Evolutionary conservation across 805 yeast species (phyloP), one percentile per base, ranked within the genome.

Genomic region (Starmerella bombi): DNA sequence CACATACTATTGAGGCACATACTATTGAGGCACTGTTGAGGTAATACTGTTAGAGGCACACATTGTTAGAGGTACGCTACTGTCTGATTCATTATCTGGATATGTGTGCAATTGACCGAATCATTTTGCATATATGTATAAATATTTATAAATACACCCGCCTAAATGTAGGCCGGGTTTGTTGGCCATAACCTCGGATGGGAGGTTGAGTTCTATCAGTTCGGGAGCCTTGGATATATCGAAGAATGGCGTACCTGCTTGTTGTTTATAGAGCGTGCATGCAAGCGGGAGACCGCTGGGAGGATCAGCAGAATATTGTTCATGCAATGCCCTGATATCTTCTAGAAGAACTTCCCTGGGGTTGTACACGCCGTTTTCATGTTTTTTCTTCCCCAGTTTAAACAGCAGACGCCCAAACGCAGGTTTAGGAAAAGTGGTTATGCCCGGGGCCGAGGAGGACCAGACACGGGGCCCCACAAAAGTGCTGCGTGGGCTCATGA

Each of bases 101-200:
- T 23, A 8, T 8, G 12, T 23, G 12, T 23, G 27, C 27, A 23
- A 23, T 23, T 23, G 12, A 23, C n/a, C n/a, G n/a, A 23, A 23
- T 23, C 12, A 14, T 16, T 36, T 3, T 7, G 20, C 20, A 12
- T 45, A 33, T 7, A 45, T 4, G 30, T 25, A 38, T 6, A 39
- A n/a, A 17, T 41, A 46, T 27, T 46, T 46, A 10, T 33, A 33
- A 5, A 46, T n/a, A 18, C 14, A n/a, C 7, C 48, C 50, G 1
- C 46, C 43, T 2, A 46, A 34, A 18, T 46, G 39, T 29, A 41
- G 25, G 9, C 50, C 50, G 12, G 14, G 15, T 19, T n/a, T 39
- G 9, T 37, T 22, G 20, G 31, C 33, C 10, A 22, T 25, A n/a
- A 46, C 38, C 4, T 19, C 25, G 5, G 22, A 21, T 1, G 50